phyloP scores from a whole-genome alignment of 2,329 filamentous ascomycete species.

The Metarhizium album region DNA sequence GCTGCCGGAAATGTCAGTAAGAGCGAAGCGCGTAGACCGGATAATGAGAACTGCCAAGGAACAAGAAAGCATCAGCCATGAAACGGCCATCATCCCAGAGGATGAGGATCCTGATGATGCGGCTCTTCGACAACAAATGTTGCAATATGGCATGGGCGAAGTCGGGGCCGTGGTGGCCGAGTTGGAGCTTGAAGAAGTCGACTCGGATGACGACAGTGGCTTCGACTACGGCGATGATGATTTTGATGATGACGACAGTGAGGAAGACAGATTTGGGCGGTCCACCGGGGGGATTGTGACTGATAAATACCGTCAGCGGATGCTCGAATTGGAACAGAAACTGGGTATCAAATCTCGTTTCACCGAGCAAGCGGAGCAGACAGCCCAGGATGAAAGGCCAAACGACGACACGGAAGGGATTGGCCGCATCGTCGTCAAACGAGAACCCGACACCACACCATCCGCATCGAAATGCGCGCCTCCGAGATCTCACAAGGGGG shows the following conservation, averaged over 20 bases:
- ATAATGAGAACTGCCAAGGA: conserved; percentile 47
- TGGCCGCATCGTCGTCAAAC: conserved; percentile 42
- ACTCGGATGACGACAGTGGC: conserved; percentile 44
- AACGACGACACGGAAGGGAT: conserved; percentile 39
- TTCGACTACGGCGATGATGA: conserved; percentile 43
- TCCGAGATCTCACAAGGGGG: conserved; percentile 24
- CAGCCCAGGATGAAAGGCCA: conserved; percentile 23
- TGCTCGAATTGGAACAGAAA: conserved; percentile 75
- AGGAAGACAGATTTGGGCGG: conserved; percentile 68
- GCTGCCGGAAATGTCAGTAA: conserved; percentile 23
- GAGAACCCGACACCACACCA: conserved; percentile 10
- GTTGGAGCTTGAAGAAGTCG: conserved; percentile 66
- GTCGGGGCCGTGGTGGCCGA: conserved; percentile 89
- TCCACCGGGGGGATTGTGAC: conserved; percentile 56
- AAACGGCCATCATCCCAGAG: conserved; percentile 49
- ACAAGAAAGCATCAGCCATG: conserved; percentile 36
- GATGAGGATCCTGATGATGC: conserved; percentile 76
- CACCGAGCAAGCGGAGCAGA: conserved; percentile 41
- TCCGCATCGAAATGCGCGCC: conserved; percentile 13
- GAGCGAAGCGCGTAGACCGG: conserved; percentile 39
- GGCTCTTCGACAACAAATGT: conserved; percentile 72
- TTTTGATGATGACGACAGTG: conserved; percentile 46
- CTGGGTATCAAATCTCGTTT: conserved; percentile 49
- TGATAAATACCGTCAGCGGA: conserved; percentile 66
- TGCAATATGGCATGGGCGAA: conserved; percentile 79